Conservation (phyloP, 2,329 filamentous ascomycete species). For the Lasiodiplodia theobromae region DNA sequence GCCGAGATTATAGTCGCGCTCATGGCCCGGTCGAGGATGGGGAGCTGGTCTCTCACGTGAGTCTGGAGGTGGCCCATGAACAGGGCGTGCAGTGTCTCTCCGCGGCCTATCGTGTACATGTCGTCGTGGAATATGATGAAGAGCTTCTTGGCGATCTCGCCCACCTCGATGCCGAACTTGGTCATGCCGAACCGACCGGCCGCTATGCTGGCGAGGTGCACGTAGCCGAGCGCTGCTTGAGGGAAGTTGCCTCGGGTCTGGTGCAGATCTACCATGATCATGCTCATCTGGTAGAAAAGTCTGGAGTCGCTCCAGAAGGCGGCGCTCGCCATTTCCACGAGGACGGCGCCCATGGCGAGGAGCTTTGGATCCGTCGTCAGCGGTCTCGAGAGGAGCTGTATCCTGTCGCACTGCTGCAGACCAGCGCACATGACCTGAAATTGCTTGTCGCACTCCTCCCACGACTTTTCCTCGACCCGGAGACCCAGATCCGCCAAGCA, state of each 20-base stretch:
- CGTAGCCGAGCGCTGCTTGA: constrained; percentile 72
- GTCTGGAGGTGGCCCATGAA: constrained; percentile 75
- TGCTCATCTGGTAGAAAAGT: constrained; percentile 73
- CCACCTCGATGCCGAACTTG: constrained; percentile 70
- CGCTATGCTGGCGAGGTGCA: constrained; percentile 72
- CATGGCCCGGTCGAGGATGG: constrained; percentile 69
- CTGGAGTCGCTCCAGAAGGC: constrained; percentile 77
- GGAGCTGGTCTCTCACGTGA: constrained; percentile 65
- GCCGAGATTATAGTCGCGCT: constrained; percentile 72
- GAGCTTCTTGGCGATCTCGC: constrained; percentile 67
- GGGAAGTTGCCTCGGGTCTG: constrained; percentile 70
- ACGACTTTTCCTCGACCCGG: constrained; percentile 69
- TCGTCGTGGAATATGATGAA: constrained; percentile 68
- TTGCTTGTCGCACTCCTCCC: constrained; percentile 77
- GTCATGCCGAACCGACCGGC: constrained; percentile 75
- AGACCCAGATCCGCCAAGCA: constrained; percentile 75
- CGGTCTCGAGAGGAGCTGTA: constrained; percentile 51
- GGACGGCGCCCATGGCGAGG: constrained; percentile 71
- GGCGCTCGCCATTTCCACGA: constrained; percentile 72
- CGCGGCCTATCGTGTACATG: constrained; percentile 70
- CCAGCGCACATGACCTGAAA: constrained; percentile 62
- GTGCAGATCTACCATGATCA: constrained; percentile 72
- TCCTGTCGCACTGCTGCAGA: constrained; percentile 56
- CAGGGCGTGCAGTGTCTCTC: constrained; percentile 71
- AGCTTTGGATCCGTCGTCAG: constrained; percentile 57